Conservation (phyloP, 495 filamentous ascomycete genomes). For the Extremus antarcticus region DNA sequence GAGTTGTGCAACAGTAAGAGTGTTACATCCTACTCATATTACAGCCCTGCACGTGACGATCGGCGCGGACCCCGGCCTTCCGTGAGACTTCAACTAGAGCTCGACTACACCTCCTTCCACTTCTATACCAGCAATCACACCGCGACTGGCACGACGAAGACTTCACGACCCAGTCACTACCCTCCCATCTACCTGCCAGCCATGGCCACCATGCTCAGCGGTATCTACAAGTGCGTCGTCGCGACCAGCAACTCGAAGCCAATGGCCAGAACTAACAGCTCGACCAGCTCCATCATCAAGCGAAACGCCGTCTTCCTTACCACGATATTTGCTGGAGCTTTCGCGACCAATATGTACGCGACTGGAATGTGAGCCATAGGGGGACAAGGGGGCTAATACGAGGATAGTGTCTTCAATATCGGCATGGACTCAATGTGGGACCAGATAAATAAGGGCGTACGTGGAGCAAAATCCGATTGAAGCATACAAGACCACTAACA, state of each 20-base stretch:
- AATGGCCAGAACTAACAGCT: slow-evolving; percentile 10
- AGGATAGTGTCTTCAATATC: slow-evolving; percentile 65
- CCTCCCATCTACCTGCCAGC: neutral
- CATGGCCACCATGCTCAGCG: slow-evolving; percentile 10
- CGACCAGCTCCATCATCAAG: slow-evolving; percentile 66
- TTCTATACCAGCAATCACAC: neutral
- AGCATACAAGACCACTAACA: slow-evolving; percentile 26
- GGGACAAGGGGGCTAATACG: no score
- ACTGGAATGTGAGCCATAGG: no score
- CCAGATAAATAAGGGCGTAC: slow-evolving; percentile 74
- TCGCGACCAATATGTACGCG: slow-evolving; percentile 84
- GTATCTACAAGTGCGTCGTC: slow-evolving; percentile 14
- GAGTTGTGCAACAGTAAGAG: neutral
- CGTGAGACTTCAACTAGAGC: neutral
- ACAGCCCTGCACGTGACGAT: no score
- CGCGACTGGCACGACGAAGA: neutral
- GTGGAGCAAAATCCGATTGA: slow-evolving; percentile 27
- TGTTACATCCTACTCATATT: no score
- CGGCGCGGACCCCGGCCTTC: neutral
- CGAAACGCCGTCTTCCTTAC: slow-evolving; percentile 78
- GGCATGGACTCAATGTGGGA: slow-evolving; percentile 80
- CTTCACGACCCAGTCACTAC: neutral
- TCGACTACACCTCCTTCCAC: neutral
- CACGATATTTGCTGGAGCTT: slow-evolving; percentile 73
- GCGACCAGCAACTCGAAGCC: neutral